Evolutionary conservation across 2,329 filamentous ascomycete species (phyloP).

Genomic region (Calonectria crousiana): DNA sequence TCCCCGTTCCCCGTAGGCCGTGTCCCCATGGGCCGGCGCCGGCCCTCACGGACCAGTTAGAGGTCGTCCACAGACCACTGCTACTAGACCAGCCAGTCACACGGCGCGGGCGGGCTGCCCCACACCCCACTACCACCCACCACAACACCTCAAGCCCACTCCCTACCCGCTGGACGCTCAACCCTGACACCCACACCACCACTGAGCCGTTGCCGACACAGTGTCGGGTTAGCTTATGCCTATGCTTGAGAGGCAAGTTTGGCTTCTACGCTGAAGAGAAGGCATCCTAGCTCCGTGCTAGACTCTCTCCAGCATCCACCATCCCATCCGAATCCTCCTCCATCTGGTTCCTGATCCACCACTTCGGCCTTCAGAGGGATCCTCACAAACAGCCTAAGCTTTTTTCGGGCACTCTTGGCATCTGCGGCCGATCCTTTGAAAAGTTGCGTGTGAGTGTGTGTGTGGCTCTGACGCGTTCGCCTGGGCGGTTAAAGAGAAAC

Average conservation of each 20-base stretch:
- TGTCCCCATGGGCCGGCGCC: conserved; percentile 22
- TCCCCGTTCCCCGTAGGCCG: conserved; percentile 18
- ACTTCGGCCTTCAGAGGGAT: conserved; percentile 8
- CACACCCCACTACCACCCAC: conserved; percentile 16
- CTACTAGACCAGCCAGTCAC: conserved; percentile 36
- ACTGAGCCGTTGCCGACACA: conserved; percentile 11
- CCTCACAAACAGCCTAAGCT: conserved; percentile 24
- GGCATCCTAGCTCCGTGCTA: conserved; percentile 1
- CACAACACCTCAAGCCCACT: conserved; percentile 10
- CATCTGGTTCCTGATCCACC: conserved; percentile 17
- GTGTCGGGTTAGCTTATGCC: background rate
- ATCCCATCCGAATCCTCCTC: conserved; percentile 15
- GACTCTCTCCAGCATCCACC: background rate
- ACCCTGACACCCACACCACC: conserved; percentile 14
- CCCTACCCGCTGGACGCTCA: background rate
- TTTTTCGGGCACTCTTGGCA: conserved; percentile 18
- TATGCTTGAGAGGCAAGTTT: background rate
- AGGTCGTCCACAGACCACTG: conserved; percentile 31
- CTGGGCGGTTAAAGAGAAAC: conserved; percentile 19
- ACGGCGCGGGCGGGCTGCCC: conserved; percentile 28
- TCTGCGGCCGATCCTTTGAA: conserved; percentile 3
- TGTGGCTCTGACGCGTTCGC: background rate
- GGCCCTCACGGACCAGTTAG: conserved; percentile 22
- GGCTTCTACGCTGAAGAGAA: background rate
- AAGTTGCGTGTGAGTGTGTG: background rate